Evolutionary conservation across 2,329 filamentous ascomycete species (phyloP), one percentile per base, ranked within the genome.

Genomic region (Hypoxylon sp.): DNA sequence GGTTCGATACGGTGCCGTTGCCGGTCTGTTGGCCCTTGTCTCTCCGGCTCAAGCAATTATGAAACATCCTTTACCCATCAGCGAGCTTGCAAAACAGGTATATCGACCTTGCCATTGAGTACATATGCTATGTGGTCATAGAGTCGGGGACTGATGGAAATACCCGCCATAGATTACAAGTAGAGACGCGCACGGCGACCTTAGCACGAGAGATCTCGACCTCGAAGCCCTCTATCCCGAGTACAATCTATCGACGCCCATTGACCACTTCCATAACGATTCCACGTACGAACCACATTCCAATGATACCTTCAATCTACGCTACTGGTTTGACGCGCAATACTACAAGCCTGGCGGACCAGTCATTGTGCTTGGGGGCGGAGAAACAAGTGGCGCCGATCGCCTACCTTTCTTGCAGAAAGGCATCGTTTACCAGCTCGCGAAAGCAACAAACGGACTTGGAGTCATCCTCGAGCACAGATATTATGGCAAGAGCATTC

Each of bases 201-300:
- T 73, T 13, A 60, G 57, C 41, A 51, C 70, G 21, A 65, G 69
- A 51, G 60, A 73, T 5, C 36, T 57, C 41, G 70, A 72, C 28
- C 65, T 67, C 14, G 28, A 70, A 45, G 60, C 64, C 14, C 55
- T 68, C 19, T 84, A 83, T 68, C 79, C 79, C 7, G 79, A 77
- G 5, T 78, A 81, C 74, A 82, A 79, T 55, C 73, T 85, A 36
- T 75, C 76, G 14, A 84, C 86, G 2, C 86, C 86, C 14, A 83
- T 97, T 34, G 93, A 97, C 78, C 92, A 96, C 76, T 97, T 96
- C 80, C 92, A 92, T 79, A 93, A 95, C 75, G 90, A 94, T 60
- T 87, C 89, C 1, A 82, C 84, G 52, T 97, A 97, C 76, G 91
- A 90, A 77, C 93, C 93, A 36, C 93, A 97, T 78, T 88, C 86